phyloP scores from a whole-genome alignment of 2,329 filamentous ascomycete genomes.

The Colletotrichum higginsianum region DNA sequence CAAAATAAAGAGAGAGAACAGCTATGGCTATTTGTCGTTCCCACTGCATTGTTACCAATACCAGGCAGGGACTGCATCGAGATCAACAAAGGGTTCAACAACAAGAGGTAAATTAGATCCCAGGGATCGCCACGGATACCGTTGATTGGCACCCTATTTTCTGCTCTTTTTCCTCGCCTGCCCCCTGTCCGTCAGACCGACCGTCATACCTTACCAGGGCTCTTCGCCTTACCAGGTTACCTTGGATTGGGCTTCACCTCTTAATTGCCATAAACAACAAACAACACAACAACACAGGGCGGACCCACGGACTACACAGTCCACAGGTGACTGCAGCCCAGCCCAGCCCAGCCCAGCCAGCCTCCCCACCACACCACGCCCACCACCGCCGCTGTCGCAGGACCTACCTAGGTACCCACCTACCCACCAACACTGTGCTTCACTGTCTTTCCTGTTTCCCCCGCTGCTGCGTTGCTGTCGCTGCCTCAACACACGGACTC shows the following conservation, averaged over 20 bases:
- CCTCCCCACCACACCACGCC: neutral
- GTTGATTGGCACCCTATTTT: neutral
- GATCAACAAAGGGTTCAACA: constrained; percentile 36
- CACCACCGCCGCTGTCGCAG: neutral
- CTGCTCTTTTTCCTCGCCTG: neutral
- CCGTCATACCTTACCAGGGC: constrained; percentile 16
- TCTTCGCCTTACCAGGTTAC: constrained; percentile 20
- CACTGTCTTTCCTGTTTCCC: neutral
- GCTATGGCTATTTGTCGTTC: constrained; percentile 15
- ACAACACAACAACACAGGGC: constrained; percentile 14
- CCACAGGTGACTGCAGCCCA: neutral
- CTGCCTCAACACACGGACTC: constrained; percentile 23
- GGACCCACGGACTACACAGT: constrained; percentile 31
- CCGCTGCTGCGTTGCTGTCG: neutral
- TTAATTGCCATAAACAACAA: constrained; percentile 34
- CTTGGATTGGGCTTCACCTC: constrained; percentile 24
- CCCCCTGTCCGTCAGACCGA: neutral
- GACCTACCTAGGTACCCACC: neutral
- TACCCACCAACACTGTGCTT: no score
- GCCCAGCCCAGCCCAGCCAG: constrained; percentile 3
- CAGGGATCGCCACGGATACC: neutral
- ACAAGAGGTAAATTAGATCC: constrained; percentile 3
- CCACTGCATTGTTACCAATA: constrained; percentile 10
- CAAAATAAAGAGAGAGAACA: neutral
- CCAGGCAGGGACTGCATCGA: neutral